These are phyloP conservation scores for Acer saccharum DNA, from an alignment of 345 rosid species.

Conservation along the genomic window DNA sequence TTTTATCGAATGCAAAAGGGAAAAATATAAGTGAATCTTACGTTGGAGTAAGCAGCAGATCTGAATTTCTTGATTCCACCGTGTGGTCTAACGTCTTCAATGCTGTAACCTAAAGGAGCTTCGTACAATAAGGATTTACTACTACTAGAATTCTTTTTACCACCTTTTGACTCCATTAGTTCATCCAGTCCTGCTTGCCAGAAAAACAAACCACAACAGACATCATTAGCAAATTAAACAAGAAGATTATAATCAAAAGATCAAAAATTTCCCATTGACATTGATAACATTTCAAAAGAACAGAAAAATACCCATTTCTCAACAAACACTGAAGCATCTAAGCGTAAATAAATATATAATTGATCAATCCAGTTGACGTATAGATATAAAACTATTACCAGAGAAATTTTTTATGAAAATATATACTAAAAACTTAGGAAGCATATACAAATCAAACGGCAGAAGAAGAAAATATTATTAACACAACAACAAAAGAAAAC, in stretches of 20 bases:
- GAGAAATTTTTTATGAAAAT: too few relatives aligned
- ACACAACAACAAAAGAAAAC: background rate
- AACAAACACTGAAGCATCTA: too few relatives aligned
- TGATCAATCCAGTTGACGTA: too few relatives aligned
- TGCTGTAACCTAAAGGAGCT: slow-evolving; percentile 99
- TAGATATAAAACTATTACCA: too few relatives aligned
- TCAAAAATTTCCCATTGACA: too few relatives aligned
- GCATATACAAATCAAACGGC: too few relatives aligned
- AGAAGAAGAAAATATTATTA: background rate
- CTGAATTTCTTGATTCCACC: slow-evolving; percentile 99
- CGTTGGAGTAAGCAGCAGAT: slow-evolving; percentile 96
- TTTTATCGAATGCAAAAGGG: background rate
- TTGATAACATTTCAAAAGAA: too few relatives aligned
- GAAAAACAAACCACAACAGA: background rate
- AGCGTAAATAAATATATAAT: too few relatives aligned
- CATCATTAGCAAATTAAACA: background rate
- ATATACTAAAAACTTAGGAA: too few relatives aligned
- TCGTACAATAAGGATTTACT: slow-evolving; percentile 77
- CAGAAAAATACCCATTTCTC: too few relatives aligned
- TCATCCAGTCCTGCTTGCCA: slow-evolving; percentile 67
- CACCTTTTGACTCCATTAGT: slow-evolving; percentile 96
- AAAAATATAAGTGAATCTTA: slow-evolving; percentile 23
- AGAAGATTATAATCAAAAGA: background rate
- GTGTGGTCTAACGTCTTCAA: slow-evolving; percentile 94
- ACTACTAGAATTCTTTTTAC: slow-evolving; percentile 85